phyloP scores from a whole-genome alignment of 441 rosid genomes.

The Macaranga tanarius region DNA sequence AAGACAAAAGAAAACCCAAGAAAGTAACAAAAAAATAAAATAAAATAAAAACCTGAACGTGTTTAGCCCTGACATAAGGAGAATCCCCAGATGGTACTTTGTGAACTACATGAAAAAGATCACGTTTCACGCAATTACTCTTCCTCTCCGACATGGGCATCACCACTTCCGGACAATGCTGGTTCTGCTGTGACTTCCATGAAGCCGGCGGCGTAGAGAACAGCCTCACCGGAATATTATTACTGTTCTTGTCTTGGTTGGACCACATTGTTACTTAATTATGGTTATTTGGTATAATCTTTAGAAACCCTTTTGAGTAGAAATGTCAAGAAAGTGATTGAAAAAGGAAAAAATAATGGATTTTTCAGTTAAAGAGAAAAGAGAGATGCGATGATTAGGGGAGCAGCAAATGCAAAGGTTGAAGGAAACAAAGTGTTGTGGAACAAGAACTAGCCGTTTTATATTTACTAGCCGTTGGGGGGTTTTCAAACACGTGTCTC shows the following conservation, averaged over 20 bases:
- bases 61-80: slow-evolving; percentile 83
- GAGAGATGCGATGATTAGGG: slow-evolving; percentile 25
- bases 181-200: slow-evolving; percentile 27
- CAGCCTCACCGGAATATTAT: slow-evolving; percentile 22
- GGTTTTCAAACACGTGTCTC: neutral
- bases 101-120: slow-evolving; percentile 59
- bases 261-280: slow-evolving; percentile 24
- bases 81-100: slow-evolving; percentile 80
- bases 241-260: slow-evolving; percentile 14
- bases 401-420: neutral
- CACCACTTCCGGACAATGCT: slow-evolving; percentile 13
- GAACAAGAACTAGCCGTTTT: slow-evolving; percentile 35
- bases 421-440: slow-evolving; percentile 6
- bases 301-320: slow-evolving; percentile 2
- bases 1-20: neutral
- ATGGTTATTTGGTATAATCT: neutral
- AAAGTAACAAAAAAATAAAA: slow-evolving; percentile 5
- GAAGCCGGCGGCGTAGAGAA: slow-evolving; percentile 42
- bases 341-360: neutral
- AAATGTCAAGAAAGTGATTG: slow-evolving; percentile 8
- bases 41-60: slow-evolving; percentile 49
- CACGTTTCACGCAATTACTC: slow-evolving; percentile 28
- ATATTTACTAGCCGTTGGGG: slow-evolving; percentile 37
- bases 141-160: slow-evolving; percentile 45
- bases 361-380: neutral